phyloP scores from a whole-genome alignment of 2,329 filamentous ascomycete genomes.

The Pestalotiopsis sp. region DNA sequence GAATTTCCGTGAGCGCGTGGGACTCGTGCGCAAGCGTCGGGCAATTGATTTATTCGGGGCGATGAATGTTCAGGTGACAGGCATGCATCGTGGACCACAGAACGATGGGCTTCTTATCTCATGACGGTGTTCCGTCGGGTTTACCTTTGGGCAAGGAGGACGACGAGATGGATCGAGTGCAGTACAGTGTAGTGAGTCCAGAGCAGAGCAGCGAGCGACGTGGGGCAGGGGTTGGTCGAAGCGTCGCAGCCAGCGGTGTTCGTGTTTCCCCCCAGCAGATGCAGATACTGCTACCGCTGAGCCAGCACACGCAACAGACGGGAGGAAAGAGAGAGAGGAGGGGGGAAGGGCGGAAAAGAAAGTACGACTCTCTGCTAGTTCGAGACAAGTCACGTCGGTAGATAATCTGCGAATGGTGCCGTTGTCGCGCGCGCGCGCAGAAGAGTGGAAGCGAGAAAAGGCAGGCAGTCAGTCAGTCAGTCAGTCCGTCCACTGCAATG shows the following conservation, averaged over 20 bases:
- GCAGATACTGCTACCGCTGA: background rate
- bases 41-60: background rate
- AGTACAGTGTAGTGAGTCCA: background rate
- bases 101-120: background rate
- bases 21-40: background rate
- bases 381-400: background rate
- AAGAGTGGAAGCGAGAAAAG: background rate
- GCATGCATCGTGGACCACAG: slow-evolving; percentile 1
- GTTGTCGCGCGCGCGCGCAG: background rate
- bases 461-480: background rate
- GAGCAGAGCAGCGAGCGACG: background rate
- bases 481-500: background rate
- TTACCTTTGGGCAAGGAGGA: background rate
- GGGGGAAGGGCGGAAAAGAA: background rate
- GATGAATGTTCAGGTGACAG: background rate
- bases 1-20: background rate
- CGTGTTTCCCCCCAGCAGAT: background rate
- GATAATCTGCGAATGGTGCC: background rate
- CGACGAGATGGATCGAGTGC: background rate
- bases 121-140: background rate
- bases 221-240: background rate
- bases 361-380: background rate
- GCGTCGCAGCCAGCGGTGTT: background rate
- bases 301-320: background rate
- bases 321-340: background rate